Percentiles rank a stretch among this genome's conserved stretches.
Evolutionary conservation across 2,329 filamentous ascomycete species (phyloP).

Genomic region (Phyllosticta paracitricarpa): DNA sequence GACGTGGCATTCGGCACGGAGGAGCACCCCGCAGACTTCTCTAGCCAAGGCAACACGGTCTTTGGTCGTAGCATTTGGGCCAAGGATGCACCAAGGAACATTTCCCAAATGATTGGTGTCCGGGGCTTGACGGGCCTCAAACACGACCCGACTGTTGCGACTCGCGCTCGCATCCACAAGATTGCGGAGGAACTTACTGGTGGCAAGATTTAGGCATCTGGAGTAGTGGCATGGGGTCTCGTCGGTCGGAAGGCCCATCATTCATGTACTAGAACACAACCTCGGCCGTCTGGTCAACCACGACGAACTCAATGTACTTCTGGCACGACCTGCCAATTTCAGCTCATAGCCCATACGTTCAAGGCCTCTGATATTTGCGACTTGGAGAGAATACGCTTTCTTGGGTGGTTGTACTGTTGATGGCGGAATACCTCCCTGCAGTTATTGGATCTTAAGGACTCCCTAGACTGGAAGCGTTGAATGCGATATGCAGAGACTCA

Average conservation of each 20-base stretch:
- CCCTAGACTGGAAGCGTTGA: no score
- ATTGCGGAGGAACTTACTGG: constrained; percentile 59
- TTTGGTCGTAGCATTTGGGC: constrained; percentile 24
- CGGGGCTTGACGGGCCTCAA: constrained; percentile 27
- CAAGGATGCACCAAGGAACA: constrained; percentile 23
- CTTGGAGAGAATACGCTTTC: no score
- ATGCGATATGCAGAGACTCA: no score
- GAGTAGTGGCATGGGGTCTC: not conserved
- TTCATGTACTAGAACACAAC: not conserved
- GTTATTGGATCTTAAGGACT: no score
- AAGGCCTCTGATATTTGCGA: no score
- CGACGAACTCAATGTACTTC: no score
- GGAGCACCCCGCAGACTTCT: constrained; percentile 32
- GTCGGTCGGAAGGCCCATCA: not conserved
- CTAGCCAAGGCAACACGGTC: constrained; percentile 15
- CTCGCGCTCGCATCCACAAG: constrained; percentile 47
- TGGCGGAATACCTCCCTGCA: no score
- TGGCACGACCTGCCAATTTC: no score
- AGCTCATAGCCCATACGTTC: no score
- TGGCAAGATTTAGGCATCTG: constrained; percentile 33
- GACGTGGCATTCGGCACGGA: constrained; percentile 65
- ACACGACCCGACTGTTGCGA: constrained; percentile 21
- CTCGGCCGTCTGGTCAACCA: not conserved
- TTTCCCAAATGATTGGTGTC: constrained; percentile 22
- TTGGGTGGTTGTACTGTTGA: no score